Conservation (phyloP, 2,329 filamentous ascomycete species). For the Pyrenochaeta sp. region DNA sequence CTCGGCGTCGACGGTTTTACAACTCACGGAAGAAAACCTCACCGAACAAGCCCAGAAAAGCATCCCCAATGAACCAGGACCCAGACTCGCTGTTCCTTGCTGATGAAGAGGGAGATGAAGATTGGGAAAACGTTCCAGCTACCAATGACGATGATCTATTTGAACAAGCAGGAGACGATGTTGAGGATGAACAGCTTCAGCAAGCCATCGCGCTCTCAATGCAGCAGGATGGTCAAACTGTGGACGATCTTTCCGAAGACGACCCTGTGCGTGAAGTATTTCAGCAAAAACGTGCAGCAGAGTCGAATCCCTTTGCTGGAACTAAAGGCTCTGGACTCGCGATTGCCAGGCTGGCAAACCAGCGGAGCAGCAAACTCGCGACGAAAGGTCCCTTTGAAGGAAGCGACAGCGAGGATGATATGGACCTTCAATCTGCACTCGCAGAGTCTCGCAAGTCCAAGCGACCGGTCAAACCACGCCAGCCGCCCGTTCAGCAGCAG, state of each 20-base stretch:
- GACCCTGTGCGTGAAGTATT: constrained; percentile 56
- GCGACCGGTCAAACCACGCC: constrained; percentile 37
- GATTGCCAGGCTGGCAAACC: constrained; percentile 78
- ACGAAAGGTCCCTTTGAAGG: constrained; percentile 49
- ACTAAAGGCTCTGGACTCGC: constrained; percentile 59
- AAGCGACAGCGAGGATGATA: constrained; percentile 69
- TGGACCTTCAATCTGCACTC: constrained; percentile 80
- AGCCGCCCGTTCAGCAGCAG: constrained; percentile 39
- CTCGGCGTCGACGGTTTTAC: constrained; percentile 57
- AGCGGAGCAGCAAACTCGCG: constrained; percentile 66
- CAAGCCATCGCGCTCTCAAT: constrained; percentile 87
- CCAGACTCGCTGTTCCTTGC: constrained; percentile 65
- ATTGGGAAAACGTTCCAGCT: constrained; percentile 49
- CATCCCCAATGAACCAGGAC: constrained; percentile 43
- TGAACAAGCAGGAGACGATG: constrained; percentile 54
- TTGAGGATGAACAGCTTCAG: constrained; percentile 78
- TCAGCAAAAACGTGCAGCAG: constrained; percentile 53
- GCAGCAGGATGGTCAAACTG: constrained; percentile 61
- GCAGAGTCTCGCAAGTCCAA: constrained; percentile 70
- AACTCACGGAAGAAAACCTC: constrained; percentile 46
- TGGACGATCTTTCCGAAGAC: constrained; percentile 55
- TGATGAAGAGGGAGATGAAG: constrained; percentile 51
- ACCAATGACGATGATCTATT: constrained; percentile 66
- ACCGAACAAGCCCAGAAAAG: constrained; percentile 20
- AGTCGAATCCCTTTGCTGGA: constrained; percentile 50